Percentiles rank a stretch among this genome's conserved stretches.
Evolutionary conservation across 2,329 filamentous ascomycete species (phyloP).

Genomic region (Fusarium sp.): DNA sequence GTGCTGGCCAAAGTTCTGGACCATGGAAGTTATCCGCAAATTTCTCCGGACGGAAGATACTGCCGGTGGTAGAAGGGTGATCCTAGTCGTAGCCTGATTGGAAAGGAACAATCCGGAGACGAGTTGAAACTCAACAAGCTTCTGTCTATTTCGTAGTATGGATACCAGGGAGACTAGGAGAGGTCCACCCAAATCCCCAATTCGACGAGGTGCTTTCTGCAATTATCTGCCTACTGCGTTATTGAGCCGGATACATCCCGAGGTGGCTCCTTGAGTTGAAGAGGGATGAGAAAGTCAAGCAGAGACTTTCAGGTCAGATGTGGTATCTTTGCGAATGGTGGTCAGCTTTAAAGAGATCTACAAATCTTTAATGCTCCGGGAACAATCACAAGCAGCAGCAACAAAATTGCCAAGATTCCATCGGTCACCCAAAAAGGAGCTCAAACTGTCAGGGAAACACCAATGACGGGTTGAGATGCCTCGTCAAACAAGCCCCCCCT

Average conservation of each 20-base stretch:
- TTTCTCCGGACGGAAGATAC: slow-evolving; percentile 25
- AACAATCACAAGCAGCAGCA: not conserved
- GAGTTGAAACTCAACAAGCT: slow-evolving; percentile 23
- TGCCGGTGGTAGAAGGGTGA: slow-evolving; percentile 13
- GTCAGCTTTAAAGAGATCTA: not conserved
- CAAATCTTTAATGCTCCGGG: not conserved
- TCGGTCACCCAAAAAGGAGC: slow-evolving; percentile 20
- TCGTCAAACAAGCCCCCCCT: not conserved
- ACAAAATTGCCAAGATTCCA: slow-evolving; percentile 1
- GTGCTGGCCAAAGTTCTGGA: not conserved
- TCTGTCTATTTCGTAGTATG: slow-evolving; percentile 1
- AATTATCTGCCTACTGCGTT: not conserved
- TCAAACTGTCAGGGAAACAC: slow-evolving; percentile 6
- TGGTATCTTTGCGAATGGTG: not conserved
- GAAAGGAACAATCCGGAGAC: slow-evolving; percentile 18
- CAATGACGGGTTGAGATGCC: not conserved
- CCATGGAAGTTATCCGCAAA: not conserved
- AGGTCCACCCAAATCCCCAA: slow-evolving; percentile 16
- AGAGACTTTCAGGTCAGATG: not conserved
- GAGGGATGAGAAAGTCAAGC: not conserved
- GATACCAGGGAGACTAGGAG: not conserved
- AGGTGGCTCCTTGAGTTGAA: not conserved
- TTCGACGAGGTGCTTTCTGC: not conserved
- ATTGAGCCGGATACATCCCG: slow-evolving; percentile 8
- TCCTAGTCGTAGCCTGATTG: slow-evolving; percentile 17